Base-by-base conservation (phyloP, 1,284 basidiomycete genomes). In the Trametes hirsuta region DNA sequence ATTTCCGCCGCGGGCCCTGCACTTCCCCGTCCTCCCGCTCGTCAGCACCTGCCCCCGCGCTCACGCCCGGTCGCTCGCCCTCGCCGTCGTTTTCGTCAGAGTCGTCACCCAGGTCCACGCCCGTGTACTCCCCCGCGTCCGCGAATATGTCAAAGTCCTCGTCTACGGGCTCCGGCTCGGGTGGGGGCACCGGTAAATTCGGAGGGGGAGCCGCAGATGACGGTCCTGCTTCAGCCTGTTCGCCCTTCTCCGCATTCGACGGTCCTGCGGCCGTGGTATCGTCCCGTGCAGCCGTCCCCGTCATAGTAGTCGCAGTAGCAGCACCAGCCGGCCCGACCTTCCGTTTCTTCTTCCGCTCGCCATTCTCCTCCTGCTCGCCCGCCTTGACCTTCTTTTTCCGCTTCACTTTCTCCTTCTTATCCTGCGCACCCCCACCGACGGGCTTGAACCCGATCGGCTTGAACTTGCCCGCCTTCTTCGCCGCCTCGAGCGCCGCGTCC, bases 71-170 rank as follows among this genome's bases (percentile, higher is more conserved):
- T 39, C 39, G 40, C 62, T 58, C 3, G 52, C 22, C 47, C 10
- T 14, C 30, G 3, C 14, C 56, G 15, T 55, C 55, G 8, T 50
- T 54, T 5, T 51, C 59, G 12, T 81, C 82, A 21, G 84, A 84
- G 14, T 86, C 84, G 21, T 86, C 85, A 40, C 81, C 87, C 6
- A 84, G 70, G 48, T 83, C 82, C 14, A 91, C 69, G 1, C 90
- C 93, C 53, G 87, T 80, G 72, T 97, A 97, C 44, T 94, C 91
- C 8, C 90, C 94, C 1, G 85, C 93, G 52, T 81, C 94, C 1
- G 86, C 91, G 72, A 97, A 97, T 56, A 97, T 97, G 69, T 91
- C 85, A 57, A 89, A 79, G 56, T 90, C 81, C 18, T 85, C 82
- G 42, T 79, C 77, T 8, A 77, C 47, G 3, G 74, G 70, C 57